Base-by-base conservation (phyloP, 2,329 filamentous ascomycete species). In the Chaetoscypha palmicola region DNA sequence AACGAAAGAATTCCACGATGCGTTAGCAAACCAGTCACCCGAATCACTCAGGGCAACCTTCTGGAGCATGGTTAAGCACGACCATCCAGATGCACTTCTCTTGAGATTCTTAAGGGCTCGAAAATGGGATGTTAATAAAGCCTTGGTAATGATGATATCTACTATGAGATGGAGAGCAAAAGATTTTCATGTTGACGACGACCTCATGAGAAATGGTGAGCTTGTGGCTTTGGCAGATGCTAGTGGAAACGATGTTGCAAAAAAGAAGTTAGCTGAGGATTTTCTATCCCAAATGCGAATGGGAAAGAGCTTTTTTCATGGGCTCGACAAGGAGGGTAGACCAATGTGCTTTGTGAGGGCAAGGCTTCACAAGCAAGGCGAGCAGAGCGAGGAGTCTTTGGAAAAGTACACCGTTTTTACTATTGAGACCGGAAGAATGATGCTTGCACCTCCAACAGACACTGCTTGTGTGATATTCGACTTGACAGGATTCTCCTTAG, bases 391-490 rank as follows among this genome's bases (percentile, higher is more conserved):
- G 59, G 77, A 85, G 61, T 83, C 80, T 58, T 64, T 97, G 48
- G 91, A 98, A 64, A 77, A 82, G 55, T 96, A 86, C 63, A 98
- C 92, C 0, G 87, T 98, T 24, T 95, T 88, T 62, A 75, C 89
- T 26, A 98, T 98, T 56, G 92, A 98, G 70, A 94, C 89, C 17
- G 84, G 87, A n/a, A 79, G 92, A 41, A 78, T 96, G 70, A 71
- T 94, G 50, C 69, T 98, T 41, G 71, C 74, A 47, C 76, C 81
- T 20, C 89, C 88, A 0, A 77, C 94, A 21, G 92, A 97, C 60
- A 98, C 92, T 47, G 92, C 91, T 46, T 92, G 86, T 32, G 79
- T 98, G 51, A 69, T 98, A 36, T 98, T 98, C 60, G 92, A 98
- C 64, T 91, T 98, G 87, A 94, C 86, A 5, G 79, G 83, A 50